Conservation (phyloP, 106 monocot species). For the Posidonia australis region DNA sequence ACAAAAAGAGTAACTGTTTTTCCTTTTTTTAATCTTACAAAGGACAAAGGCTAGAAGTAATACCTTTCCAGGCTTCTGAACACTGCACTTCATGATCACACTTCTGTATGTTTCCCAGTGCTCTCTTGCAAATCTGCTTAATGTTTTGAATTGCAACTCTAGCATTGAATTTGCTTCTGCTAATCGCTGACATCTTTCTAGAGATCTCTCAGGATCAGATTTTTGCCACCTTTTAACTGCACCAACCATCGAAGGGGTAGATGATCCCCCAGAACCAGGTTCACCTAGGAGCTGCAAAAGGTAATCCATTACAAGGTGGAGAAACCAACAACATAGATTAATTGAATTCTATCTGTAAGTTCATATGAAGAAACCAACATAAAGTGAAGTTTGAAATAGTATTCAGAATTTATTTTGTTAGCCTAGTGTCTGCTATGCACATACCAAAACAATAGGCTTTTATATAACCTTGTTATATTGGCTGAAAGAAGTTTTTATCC, state of each 20-base stretch:
- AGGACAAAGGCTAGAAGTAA: neutral
- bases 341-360: neutral
- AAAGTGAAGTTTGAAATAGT: no score
- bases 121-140: conserved; percentile 50
- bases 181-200: conserved; percentile 49
- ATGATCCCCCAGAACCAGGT: conserved; percentile 90
- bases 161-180: conserved; percentile 61
- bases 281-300: conserved; percentile 73
- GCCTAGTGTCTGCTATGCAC: no score
- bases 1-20: no score
- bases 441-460: no score
- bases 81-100: conserved; percentile 45
- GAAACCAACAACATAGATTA: no score
- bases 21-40: no score
- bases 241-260: conserved; percentile 97
- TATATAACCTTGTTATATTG: no score
- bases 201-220: conserved; percentile 59
- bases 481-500: no score
- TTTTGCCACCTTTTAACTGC: conserved; percentile 89
- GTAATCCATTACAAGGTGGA: neutral
- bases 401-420: no score
- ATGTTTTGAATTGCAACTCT: conserved; percentile 50
- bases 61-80: conserved; percentile 49
- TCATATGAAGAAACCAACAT: no score
- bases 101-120: conserved; percentile 47